Base-by-base conservation (phyloP, 371 early-diverging fungal species). In the Mucor irregularis region DNA sequence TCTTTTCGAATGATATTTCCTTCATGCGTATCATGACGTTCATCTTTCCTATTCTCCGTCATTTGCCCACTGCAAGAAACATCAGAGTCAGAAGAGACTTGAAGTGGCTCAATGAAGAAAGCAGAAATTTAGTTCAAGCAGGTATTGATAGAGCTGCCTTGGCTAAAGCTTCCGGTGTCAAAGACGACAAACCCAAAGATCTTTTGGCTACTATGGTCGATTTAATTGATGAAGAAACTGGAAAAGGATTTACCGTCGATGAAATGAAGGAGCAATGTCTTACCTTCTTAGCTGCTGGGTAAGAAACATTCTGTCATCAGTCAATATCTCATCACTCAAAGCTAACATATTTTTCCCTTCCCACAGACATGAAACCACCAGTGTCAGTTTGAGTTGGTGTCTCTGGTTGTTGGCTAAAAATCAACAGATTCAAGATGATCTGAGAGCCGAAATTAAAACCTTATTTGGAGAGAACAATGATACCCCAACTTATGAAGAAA, bases 311-410 rank as follows among this genome's bases (percentile, higher is more conserved):
- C 9, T 17, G 5, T 5, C 17, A 25, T 29, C 24, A 21, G 10
- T n/a, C n/a, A n/a, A n/a, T n/a, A n/a, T n/a, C n/a, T n/a, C n/a
- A n/a, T n/a, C n/a, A n/a, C n/a, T n/a, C n/a, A 29, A 17, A n/a
- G n/a, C n/a, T n/a, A n/a, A 3, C n/a, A 21, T 2, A 4, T 9
- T 40, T 26, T 8, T 42, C 4, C 22, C 28, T 56, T 34, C 49
- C 10, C 9, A 16, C 30, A 72, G 76, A 10, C 78, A 78, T 47
- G 83, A 83, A 63, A 81, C 84, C 3, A 81, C 84, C 0, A 76
- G 78, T 26, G 79, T 77, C 0, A 61, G 76, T 4, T 56, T 81
- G 28, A 80, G 80, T 5, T 83, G 84, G 81, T 68, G 73, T n/a
- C 71, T 83, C 39, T 80, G 77, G 68, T 61, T 80, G 25, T 60